Evolutionary conservation across 2,329 filamentous ascomycete genomes (phyloP).

Genomic region (Ophiostoma quercus): DNA sequence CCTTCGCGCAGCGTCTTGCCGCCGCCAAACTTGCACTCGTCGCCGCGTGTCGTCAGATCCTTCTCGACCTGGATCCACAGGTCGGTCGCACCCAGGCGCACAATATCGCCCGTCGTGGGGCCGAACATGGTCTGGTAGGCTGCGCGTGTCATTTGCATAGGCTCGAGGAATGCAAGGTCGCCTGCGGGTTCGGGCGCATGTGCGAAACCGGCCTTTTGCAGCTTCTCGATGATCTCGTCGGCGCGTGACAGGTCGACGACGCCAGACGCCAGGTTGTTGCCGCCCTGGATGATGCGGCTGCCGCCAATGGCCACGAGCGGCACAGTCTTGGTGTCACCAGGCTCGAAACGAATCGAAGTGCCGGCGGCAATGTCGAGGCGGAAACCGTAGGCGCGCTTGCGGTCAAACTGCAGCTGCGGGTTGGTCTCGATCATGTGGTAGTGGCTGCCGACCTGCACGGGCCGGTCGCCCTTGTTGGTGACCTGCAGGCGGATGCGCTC

Average conservation of each 20-base stretch:
- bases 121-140: slow-evolving; percentile 88
- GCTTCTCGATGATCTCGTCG: slow-evolving; percentile 59
- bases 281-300: slow-evolving; percentile 71
- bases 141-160: slow-evolving; percentile 67
- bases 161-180: slow-evolving; percentile 50
- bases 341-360: slow-evolving; percentile 89
- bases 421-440: slow-evolving; percentile 98
- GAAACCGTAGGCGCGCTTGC: slow-evolving; percentile 73
- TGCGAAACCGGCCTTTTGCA: slow-evolving; percentile 71
- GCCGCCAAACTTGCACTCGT: slow-evolving; percentile 92
- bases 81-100: slow-evolving; percentile 76
- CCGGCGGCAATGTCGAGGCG: slow-evolving; percentile 85
- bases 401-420: slow-evolving; percentile 82
- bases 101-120: slow-evolving; percentile 80
- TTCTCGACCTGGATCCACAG: slow-evolving; percentile 88
- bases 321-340: slow-evolving; percentile 86
- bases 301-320: slow-evolving; percentile 85
- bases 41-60: slow-evolving; percentile 78
- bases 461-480: slow-evolving; percentile 80
- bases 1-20: slow-evolving; percentile 91
- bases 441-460: slow-evolving; percentile 89
- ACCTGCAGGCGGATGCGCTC: slow-evolving; percentile 70
- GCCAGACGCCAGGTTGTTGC: slow-evolving; percentile 74
- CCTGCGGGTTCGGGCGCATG: slow-evolving; percentile 59
- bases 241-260: slow-evolving; percentile 58